These are phyloP conservation scores for Scutellaria baicalensis DNA, from an alignment of 257 asterid species.

Conservation along the genomic window DNA sequence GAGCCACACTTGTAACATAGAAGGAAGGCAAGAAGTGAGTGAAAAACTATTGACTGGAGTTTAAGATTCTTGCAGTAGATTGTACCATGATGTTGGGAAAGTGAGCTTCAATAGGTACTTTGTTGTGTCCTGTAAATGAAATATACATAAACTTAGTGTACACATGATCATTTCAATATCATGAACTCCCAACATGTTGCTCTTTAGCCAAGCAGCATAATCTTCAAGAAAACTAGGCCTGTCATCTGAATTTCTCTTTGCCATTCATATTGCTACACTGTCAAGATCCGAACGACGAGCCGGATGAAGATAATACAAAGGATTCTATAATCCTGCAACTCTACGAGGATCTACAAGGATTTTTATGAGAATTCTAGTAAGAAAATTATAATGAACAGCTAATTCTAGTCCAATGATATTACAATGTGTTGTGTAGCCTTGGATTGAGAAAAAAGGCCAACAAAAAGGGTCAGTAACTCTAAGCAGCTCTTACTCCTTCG, in stretches of 20 bases:
- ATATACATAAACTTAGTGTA: constrained; percentile 1
- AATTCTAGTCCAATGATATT: constrained; percentile 36
- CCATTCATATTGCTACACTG: constrained; percentile 24
- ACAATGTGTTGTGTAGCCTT: constrained; percentile 27
- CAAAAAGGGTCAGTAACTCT: background rate
- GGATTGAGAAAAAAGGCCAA: background rate
- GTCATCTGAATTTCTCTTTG: constrained; percentile 8
- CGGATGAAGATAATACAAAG: constrained; percentile 22
- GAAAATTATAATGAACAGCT: constrained; percentile 22
- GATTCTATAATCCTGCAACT: constrained; percentile 8
- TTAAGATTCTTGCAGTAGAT: constrained; percentile 9
- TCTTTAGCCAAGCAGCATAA: no score
- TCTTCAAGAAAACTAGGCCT: background rate
- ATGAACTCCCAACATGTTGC: background rate
- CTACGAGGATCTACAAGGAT: constrained; percentile 10
- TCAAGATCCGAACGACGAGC: constrained; percentile 14
- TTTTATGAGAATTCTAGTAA: constrained; percentile 6
- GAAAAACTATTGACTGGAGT: constrained; percentile 36
- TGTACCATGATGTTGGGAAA: background rate
- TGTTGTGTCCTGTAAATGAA: constrained; percentile 21
- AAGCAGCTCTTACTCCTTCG: constrained; percentile 19
- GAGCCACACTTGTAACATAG: constrained; percentile 39
- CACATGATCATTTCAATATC: background rate
- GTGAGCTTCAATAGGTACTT: constrained; percentile 3
- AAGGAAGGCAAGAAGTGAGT: constrained; percentile 17